These are phyloP conservation scores for Vaccinium macrocarpon DNA, from an alignment of 148 eudicot species.

Conservation along the genomic window DNA sequence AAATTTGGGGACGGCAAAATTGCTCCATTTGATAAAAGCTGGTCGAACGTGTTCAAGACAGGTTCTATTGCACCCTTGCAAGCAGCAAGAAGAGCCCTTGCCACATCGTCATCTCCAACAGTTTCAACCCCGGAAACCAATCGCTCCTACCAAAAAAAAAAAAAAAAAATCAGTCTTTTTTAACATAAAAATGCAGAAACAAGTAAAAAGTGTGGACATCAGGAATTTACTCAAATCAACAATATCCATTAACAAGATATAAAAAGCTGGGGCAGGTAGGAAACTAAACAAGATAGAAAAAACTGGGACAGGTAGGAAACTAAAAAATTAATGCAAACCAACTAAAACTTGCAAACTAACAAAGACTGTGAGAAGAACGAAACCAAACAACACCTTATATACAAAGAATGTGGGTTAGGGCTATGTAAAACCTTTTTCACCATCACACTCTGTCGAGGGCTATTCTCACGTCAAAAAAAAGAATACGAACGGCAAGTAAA, in stretches of 20 bases:
- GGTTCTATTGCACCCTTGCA: constrained; percentile 94
- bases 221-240: not conserved
- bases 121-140: constrained; percentile 59
- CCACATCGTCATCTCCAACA: constrained; percentile 89
- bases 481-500: not conserved
- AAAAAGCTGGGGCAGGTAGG: not conserved
- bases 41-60: constrained; percentile 80
- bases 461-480: not conserved
- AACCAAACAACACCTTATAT: not conserved
- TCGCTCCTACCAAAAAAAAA: constrained; percentile 49
- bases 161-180: constrained; percentile 10
- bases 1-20: constrained; percentile 72
- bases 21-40: constrained; percentile 74
- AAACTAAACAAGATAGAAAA: no score
- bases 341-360: not conserved
- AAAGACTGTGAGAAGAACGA: not conserved
- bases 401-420: not conserved
- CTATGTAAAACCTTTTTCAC: not conserved
- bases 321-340: not conserved
- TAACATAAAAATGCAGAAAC: not conserved
- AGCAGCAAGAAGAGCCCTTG: constrained; percentile 85
- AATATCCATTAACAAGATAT: constrained; percentile 11
- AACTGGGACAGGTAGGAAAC: not conserved
- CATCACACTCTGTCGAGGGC: not conserved
- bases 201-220: not conserved